Base-by-base conservation (phyloP, 441 rosid species). In the Euphorbia corollata region DNA sequence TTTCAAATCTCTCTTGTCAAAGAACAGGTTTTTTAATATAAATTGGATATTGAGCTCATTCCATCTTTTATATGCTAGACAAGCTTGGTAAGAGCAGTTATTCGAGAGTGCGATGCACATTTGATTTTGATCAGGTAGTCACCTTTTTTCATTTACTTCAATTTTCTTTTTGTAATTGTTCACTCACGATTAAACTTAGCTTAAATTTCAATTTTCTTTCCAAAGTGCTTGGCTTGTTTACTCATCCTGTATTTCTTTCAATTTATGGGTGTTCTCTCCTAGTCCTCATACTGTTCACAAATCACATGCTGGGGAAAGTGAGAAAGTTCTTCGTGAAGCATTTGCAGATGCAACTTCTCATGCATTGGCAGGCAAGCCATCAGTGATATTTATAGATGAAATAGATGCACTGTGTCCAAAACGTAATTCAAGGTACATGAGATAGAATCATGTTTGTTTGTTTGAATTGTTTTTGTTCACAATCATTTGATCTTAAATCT, bases 221-320 rank as follows among this genome's bases (percentile, higher is more conserved):
- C 12, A 36, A 16, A 4, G 20, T 11, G 20, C 0, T 3, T 0
- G 10, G 19, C 6, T 60, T 54, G 9, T 56, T 55, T 38, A 15
- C 32, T 67, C 2, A 3, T 55, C 9, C 53, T 20, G 15, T 62
- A 8, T 11, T 65, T 19, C 23, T 45, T 63, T n/a, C 20, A 32
- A 54, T 55, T 38, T 68, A 55, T 53, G 63, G 22, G n/a, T 55
- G 43, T 78, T 64, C 76, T 34, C 43, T 58, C 71, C 79, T 74
- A 91, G 97, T 69, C 93, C 96, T 6, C 89, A 91, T 79, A 80
- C 89, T 76, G 89, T 89, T 67, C 96, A 89, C 74, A 76, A 82
- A 74, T 91, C 89, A 57, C 85, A 86, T 80, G 99, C 87, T 62
- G 99, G 97, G 68, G 97, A 94, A 80, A 89, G 96, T 55, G 97